Evolutionary conservation across 495 filamentous ascomycete species (phyloP), one percentile per base, ranked within the genome.

Genomic region (Penicillium pulvis): DNA sequence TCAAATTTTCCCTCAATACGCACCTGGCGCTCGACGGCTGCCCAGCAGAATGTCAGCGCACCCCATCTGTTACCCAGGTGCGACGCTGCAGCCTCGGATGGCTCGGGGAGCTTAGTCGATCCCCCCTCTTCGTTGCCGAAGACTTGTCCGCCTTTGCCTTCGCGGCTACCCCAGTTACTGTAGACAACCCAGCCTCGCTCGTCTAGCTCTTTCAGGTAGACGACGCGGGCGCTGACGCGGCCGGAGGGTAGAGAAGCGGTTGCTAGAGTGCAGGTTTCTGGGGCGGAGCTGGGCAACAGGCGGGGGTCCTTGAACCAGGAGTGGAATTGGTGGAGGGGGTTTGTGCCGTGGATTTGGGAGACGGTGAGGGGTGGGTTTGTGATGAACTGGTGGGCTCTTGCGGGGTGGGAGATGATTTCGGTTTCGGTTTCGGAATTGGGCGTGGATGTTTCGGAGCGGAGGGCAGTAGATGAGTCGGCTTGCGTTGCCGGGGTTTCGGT

Each of bases 231-330:
- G 58, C 88, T 91, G 39, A 97, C 87, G 31, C 88, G 85, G 53
- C 94, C 94, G 0, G 86, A 90, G 19, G 93, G 94, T 5, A 98
- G 79, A n/a, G 78, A 77, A 1, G 94, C 92, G 7, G 93, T 98
- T 12, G 94, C 88, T 0, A 98, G 31, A 81, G 88, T 83, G 90
- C 93, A 58, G 80, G 93, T 82, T 71, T 80, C 77, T 30, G 80
- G 81, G 59, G 92, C 89, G 53, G 84, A 80, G 49, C 92, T 82
- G 16, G 78, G 69, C 53, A 77, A 60, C 14, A 79, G 69, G 57
- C 87, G 85, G 0, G 92, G 89, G 57, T 84, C 79, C 10, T 79
- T 79, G 82, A 92, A 97, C 92, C 93, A 97, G 61, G 72, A 70
- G 73, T 96, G 83, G 79, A 97, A 97, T 72, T 96, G 93, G 53